These are phyloP conservation scores for Xanthoceras sorbifolium DNA, from an alignment of 345 rosid genomes.

Conservation along the genomic window DNA sequence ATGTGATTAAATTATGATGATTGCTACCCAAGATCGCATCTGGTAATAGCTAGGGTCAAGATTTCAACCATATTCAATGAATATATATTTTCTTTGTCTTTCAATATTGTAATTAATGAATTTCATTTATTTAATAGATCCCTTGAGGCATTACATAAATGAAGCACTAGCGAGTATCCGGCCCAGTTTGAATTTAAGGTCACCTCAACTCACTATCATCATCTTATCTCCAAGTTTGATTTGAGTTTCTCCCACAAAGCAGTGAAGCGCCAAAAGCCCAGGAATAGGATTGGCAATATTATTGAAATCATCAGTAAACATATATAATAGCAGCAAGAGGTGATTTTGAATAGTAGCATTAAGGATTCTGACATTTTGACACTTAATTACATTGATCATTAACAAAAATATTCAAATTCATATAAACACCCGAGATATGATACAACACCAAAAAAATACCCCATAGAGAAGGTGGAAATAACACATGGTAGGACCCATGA, in stretches of 20 bases:
- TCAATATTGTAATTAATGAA: background rate
- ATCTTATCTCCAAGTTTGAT: background rate
- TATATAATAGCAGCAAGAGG: no score
- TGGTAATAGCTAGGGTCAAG: background rate
- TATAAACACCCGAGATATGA: no score
- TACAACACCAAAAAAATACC: no score
- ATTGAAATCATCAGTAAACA: no score
- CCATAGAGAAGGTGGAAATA: no score
- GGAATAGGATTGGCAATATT: no score
- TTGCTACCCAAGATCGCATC: background rate
- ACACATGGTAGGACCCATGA: background rate
- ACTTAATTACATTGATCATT: no score
- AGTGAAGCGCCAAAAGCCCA: no score
- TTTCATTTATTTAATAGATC: background rate
- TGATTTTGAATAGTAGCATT: no score
- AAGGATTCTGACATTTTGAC: no score
- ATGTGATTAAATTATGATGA: background rate
- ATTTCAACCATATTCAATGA: background rate
- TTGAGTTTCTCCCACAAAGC: no score
- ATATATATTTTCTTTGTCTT: background rate
- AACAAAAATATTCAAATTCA: no score
- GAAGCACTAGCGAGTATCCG: background rate
- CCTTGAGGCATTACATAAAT: background rate
- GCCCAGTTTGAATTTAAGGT: background rate
- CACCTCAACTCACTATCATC: background rate